Percentiles rank a stretch among this genome's conserved stretches.
Conservation (phyloP, 805 yeast species). For the Candida jianshihensis region DNA sequence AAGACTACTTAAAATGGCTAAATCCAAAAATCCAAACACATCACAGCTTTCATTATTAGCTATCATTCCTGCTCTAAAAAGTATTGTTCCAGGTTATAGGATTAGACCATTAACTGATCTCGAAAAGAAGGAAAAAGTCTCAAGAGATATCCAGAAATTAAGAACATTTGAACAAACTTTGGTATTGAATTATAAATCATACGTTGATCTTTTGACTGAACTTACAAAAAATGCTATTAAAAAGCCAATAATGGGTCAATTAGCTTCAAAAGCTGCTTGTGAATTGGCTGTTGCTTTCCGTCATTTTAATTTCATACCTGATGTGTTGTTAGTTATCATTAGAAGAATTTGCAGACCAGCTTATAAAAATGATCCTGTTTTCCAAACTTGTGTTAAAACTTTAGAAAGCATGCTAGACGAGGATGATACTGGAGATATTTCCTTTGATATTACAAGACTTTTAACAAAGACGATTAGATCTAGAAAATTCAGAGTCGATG, state of each 20-base stretch:
- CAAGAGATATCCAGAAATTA: constrained; percentile 72
- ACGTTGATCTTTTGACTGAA: constrained; percentile 47
- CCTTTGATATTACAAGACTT: constrained; percentile 65
- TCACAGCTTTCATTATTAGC: constrained; percentile 70
- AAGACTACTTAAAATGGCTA: constrained; percentile 63
- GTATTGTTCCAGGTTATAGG: constrained; percentile 81
- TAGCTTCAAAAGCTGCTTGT: constrained; percentile 73
- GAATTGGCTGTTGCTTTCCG: constrained; percentile 63
- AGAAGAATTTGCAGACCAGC: constrained; percentile 63
- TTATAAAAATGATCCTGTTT: constrained; percentile 36
- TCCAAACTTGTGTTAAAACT: constrained; percentile 52
- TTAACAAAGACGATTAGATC: constrained; percentile 64
- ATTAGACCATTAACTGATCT: constrained; percentile 77
- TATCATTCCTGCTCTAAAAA: constrained; percentile 75
- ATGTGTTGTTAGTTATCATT: constrained; percentile 58
- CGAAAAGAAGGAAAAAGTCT: constrained; percentile 75
- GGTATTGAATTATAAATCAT: constrained; percentile 60
- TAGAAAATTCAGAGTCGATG: constrained; percentile 76
- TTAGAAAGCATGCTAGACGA: constrained; percentile 66
- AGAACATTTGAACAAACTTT: constrained; percentile 78
- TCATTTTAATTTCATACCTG: constrained; percentile 77
- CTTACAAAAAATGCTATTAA: constrained; percentile 32
- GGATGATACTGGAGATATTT: constrained; percentile 77
- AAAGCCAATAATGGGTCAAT: constrained; percentile 36
- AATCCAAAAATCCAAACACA: constrained; percentile 57